A percentile compares a stretch with the other conserved stretches of the same genome.
These are phyloP conservation scores for Rhizopogon rudus DNA, from an alignment of 768 basidiomycete genomes.

Conservation along the genomic window DNA sequence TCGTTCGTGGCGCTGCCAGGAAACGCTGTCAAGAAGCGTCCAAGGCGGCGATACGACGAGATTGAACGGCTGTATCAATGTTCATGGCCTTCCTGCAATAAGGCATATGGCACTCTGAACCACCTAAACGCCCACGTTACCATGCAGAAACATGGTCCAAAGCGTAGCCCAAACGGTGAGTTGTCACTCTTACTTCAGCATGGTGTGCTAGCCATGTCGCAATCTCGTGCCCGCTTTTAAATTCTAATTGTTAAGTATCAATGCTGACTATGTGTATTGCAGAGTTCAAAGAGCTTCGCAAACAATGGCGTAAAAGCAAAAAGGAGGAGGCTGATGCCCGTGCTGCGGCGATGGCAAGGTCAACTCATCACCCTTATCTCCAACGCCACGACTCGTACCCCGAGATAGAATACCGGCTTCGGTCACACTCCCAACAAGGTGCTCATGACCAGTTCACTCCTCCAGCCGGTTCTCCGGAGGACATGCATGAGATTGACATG, in stretches of 20 bases:
- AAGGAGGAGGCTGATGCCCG: conserved; percentile 54
- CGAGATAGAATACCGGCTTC: conserved; percentile 15
- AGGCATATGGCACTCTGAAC: conserved; percentile 92
- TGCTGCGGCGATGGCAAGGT: conserved; percentile 12
- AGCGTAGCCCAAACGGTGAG: conserved; percentile 87
- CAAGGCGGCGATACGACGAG: conserved; percentile 87
- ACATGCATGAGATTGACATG: conserved; percentile 14
- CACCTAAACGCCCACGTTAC: conserved; percentile 97
- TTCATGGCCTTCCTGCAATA: conserved; percentile 71
- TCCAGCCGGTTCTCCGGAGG: conserved; percentile 8
- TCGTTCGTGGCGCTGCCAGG: conserved; percentile 80
- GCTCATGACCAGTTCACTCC: conserved; percentile 19
- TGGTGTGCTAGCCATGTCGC: conserved; percentile 5
- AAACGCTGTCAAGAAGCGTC: conserved; percentile 77
- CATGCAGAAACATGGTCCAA: conserved; percentile 95
- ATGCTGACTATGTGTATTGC: conserved; percentile 15
- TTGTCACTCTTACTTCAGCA: conserved; percentile 6
- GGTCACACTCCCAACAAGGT: conserved; percentile 17
- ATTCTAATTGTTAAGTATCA: background rate
- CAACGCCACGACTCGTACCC: conserved; percentile 27
- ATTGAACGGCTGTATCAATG: conserved; percentile 92
- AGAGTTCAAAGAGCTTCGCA: conserved; percentile 99
- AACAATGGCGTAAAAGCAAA: conserved; percentile 93
- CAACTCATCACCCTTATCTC: conserved; percentile 8
- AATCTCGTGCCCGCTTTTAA: conserved; percentile 4